phyloP scores from a whole-genome alignment of 2,329 filamentous ascomycete genomes.

The Colletotrichum paranaense region DNA sequence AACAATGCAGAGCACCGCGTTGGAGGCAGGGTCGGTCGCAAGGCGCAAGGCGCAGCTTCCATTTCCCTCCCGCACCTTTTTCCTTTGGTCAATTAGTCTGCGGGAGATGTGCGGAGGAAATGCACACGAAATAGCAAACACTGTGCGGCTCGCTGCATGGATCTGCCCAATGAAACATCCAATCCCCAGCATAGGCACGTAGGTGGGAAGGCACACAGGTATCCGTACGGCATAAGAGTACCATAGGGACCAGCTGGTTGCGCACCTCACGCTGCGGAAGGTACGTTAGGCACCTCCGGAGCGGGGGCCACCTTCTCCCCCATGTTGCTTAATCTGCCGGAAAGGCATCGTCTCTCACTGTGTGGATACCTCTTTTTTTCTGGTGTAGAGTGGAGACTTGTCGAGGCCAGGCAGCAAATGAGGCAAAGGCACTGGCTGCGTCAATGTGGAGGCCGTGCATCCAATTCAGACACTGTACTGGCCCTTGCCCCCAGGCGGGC shows the following conservation, averaged over 20 bases:
- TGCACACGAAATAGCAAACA: background rate
- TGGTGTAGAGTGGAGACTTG: background rate
- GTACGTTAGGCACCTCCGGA: constrained; percentile 1
- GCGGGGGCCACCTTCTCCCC: background rate
- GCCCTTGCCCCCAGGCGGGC: background rate
- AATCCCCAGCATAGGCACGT: background rate
- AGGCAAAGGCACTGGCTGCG: background rate
- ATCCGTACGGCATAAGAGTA: too few species aligned
- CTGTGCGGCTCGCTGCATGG: constrained; percentile 28
- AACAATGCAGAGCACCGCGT: constrained; percentile 10
- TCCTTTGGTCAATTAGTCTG: background rate
- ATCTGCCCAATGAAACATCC: constrained; percentile 23
- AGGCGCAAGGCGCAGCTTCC: background rate
- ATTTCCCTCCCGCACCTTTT: background rate
- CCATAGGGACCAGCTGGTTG: constrained; percentile 9
- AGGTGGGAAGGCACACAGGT: too few species aligned
- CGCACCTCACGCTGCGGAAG: background rate
- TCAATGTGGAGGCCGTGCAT: background rate
- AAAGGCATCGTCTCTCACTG: constrained; percentile 9
- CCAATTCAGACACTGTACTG: background rate
- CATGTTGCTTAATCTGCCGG: constrained; percentile 28
- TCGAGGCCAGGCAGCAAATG: background rate
- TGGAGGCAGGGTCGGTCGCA: constrained; percentile 8
- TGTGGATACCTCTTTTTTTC: constrained; percentile 5
- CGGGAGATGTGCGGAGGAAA: background rate